Percentiles rank a stretch among this genome's conserved stretches.
These are phyloP conservation scores for Combretum micranthum DNA, from an alignment of 345 rosid species.

Conservation along the genomic window DNA sequence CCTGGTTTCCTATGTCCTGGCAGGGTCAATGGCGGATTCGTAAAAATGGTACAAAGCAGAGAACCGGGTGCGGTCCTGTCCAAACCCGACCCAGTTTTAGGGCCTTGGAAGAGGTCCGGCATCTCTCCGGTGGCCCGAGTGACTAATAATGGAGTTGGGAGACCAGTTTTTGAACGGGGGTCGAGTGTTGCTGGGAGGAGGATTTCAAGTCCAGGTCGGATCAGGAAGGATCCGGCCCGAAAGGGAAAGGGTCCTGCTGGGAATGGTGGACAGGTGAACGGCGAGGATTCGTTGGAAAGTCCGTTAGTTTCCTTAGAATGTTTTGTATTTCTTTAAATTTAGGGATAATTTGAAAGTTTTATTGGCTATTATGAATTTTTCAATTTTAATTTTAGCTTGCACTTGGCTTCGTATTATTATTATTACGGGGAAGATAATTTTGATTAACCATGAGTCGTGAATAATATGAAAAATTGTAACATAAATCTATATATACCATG, in stretches of 20 bases:
- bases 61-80: neutral
- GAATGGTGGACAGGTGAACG: constrained; percentile 1
- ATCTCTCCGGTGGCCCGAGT: too few relatives aligned
- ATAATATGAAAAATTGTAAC: too few relatives aligned
- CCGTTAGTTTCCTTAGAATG: constrained; percentile 10
- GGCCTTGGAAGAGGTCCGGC: neutral
- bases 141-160: neutral
- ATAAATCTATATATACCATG: too few relatives aligned
- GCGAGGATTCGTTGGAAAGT: neutral
- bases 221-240: neutral
- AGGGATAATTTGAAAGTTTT: neutral
- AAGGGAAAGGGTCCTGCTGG: constrained; percentile 1
- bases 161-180: neutral
- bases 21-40: constrained; percentile 1
- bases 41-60: constrained; percentile 8
- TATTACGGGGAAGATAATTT: too few relatives aligned
- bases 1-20: neutral
- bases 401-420: too few relatives aligned
- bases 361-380: too few relatives aligned
- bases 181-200: constrained; percentile 3
- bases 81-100: constrained; percentile 1
- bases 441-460: too few relatives aligned
- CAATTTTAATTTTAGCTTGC: too few relatives aligned
- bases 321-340: constrained; percentile 8
- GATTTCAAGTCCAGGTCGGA: constrained; percentile 5